These are phyloP conservation scores for Papiliotrema terrestris DNA, from an alignment of 1,284 basidiomycete genomes.

Conservation along the genomic window DNA sequence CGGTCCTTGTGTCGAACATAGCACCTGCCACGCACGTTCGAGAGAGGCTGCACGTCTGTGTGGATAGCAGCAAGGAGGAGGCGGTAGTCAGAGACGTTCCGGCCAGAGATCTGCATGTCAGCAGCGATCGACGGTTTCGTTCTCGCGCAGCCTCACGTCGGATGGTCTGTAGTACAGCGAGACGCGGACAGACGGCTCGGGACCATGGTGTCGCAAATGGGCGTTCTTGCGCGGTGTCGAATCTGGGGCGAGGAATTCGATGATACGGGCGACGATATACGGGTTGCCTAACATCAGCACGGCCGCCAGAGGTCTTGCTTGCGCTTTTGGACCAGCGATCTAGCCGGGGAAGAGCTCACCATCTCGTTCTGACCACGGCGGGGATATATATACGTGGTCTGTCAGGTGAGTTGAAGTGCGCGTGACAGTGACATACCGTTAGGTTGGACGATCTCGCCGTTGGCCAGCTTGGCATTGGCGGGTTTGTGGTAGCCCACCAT, in stretches of 20 bases:
- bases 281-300: slow-evolving; percentile 54
- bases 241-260: slow-evolving; percentile 81
- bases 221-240: slow-evolving; percentile 37
- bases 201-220: background rate
- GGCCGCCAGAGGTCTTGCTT: background rate
- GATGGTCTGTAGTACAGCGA: slow-evolving; percentile 87
- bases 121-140: slow-evolving; percentile 51
- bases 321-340: background rate
- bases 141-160: slow-evolving; percentile 34
- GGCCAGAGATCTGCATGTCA: slow-evolving; percentile 45
- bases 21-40: slow-evolving; percentile 85
- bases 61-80: slow-evolving; percentile 91
- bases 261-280: slow-evolving; percentile 89
- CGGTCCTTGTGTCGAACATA: slow-evolving; percentile 90
- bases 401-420: slow-evolving; percentile 11
- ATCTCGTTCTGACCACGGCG: slow-evolving; percentile 82
- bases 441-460: slow-evolving; percentile 42
- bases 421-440: slow-evolving; percentile 33
- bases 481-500: background rate
- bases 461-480: slow-evolving; percentile 34
- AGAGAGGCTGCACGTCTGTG: slow-evolving; percentile 88
- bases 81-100: slow-evolving; percentile 69
- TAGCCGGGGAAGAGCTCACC: slow-evolving; percentile 54
- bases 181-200: slow-evolving; percentile 61
- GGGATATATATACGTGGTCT: slow-evolving; percentile 96